Percentiles rank a stretch among this genome's conserved stretches.
Evolutionary conservation across 352 stramenopile genomes (phyloP).

Genomic region (Phytopythium mirpurense): DNA sequence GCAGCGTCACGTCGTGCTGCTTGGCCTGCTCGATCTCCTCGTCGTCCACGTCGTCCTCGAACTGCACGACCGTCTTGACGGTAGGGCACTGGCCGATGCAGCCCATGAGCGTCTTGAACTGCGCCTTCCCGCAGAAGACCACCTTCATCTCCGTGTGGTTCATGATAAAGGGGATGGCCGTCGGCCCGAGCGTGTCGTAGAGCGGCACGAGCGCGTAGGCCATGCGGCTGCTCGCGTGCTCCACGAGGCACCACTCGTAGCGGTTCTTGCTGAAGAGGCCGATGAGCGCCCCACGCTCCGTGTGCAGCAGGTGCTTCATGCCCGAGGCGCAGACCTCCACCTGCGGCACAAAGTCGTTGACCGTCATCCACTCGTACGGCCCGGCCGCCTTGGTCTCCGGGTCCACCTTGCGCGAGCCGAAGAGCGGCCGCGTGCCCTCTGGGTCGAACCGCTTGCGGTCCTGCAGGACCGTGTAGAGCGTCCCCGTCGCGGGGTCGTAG

Average conservation of each 20-base stretch:
- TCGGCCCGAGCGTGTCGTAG: conserved; percentile 72
- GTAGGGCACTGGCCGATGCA: conserved; percentile 40
- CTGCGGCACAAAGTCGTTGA: conserved; percentile 44
- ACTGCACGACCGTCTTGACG: conserved; percentile 49
- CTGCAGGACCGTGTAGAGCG: conserved; percentile 50
- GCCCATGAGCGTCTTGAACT: conserved; percentile 48
- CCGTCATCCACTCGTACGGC: conserved; percentile 53
- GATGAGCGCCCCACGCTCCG: conserved; percentile 43
- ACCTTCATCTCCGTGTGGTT: conserved; percentile 74
- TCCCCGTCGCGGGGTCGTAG: conserved; percentile 34
- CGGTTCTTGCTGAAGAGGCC: conserved; percentile 73
- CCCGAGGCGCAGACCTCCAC: conserved; percentile 37
- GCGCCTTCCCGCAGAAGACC: conserved; percentile 54
- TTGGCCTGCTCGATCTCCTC: conserved; percentile 21
- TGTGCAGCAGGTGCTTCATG: conserved; percentile 26
- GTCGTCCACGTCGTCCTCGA: conserved; percentile 38
- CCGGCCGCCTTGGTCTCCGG: conserved; percentile 27
- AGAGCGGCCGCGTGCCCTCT: conserved; percentile 44
- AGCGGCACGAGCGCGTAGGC: conserved; percentile 63
- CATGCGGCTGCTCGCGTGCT: conserved; percentile 65
- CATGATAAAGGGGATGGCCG: conserved; percentile 65
- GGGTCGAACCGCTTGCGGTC: conserved; percentile 31
- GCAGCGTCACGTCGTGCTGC: conserved; percentile 30
- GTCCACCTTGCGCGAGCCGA: conserved; percentile 46
- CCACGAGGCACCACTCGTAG: conserved; percentile 62